Base-by-base conservation (phyloP, 345 rosid genomes). In the Acer campestre region DNA sequence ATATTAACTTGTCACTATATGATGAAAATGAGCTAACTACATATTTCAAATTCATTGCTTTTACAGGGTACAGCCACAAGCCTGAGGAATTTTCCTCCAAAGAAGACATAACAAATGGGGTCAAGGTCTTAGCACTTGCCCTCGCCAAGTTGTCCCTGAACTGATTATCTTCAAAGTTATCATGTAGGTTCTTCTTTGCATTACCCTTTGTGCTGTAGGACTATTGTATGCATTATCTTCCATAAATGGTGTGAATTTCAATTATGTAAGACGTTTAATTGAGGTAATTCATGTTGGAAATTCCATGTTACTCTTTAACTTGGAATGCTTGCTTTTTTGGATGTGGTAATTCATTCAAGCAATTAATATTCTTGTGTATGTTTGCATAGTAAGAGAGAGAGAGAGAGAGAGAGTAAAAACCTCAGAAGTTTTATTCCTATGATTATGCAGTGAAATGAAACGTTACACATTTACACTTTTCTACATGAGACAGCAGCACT, bases 51-150 rank as follows among this genome's bases (percentile, higher is more conserved):
- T 18, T 3, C 2, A 77, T 78, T 84, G 67, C 64, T 77, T 82
- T 85, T 75, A 88, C 89, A 95, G 97, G 99, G 67, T 95, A 92
- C 73, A 95, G 98, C 85, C 99, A 95, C 85, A 95, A 87, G 77
- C 98, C 98, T 61, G 99, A 93, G 87, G 99, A 92, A 81, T 87
- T 81, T 76, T 88, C 98, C 29, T 87, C 96, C 27, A 80, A 75
- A 51, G 77, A 87, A 77, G 93, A 92, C 78, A 86, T 95, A 70
- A 85, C 86, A 31, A 95, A 93, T 77, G 99, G 98, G 71, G 96
- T 95, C 16, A 92, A 85, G 82, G 95, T 88, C 56, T 84, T 95
- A 74, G 92, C 99, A 3, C 81, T 93, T 68, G 84, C 93, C 25
- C 86, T 95, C 0, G 96, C 94, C 65, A 90, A 92, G 89, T 85